Percentiles rank a stretch among this genome's conserved stretches.
These are phyloP conservation scores for Boletus pseudo-olivaceus DNA, from an alignment of 768 basidiomycete genomes.

Conservation along the genomic window DNA sequence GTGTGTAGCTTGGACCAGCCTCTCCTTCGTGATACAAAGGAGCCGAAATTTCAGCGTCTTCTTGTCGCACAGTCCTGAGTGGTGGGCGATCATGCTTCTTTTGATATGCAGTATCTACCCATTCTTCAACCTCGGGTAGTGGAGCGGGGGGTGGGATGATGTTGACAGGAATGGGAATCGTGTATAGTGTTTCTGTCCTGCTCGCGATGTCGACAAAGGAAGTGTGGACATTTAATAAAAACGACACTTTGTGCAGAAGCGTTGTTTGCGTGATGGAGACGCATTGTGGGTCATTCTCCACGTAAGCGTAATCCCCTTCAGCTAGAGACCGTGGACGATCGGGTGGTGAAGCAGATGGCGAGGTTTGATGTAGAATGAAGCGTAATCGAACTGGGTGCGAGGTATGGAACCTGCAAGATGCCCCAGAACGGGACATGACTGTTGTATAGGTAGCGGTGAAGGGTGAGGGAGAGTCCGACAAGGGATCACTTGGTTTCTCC, in stretches of 20 bases:
- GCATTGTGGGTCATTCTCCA: conserved; percentile 61
- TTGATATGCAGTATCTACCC: conserved; percentile 71
- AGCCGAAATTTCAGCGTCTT: conserved; percentile 57
- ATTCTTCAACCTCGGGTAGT: conserved; percentile 73
- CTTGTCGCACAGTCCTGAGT: conserved; percentile 60
- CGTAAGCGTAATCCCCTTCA: conserved; percentile 41
- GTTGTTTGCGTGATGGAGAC: conserved; percentile 78
- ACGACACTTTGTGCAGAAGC: conserved; percentile 78
- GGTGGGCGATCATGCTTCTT: conserved; percentile 89
- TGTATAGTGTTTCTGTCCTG: conserved; percentile 64
- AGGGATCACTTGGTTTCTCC: conserved; percentile 35
- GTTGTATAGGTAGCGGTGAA: conserved; percentile 46
- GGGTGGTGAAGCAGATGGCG: conserved; percentile 47
- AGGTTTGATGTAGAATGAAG: conserved; percentile 72
- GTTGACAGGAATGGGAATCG: conserved; percentile 62
- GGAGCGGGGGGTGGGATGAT: conserved; percentile 74
- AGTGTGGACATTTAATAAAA: conserved; percentile 66
- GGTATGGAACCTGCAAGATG: conserved; percentile 87
- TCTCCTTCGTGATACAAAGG: conserved; percentile 69
- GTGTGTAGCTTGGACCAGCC: conserved; percentile 72
- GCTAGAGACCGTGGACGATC: conserved; percentile 44
- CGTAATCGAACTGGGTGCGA: conserved; percentile 69
- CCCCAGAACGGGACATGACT: conserved; percentile 81
- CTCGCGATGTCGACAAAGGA: conserved; percentile 74
- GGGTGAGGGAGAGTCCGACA: conserved; percentile 38